Conservation (phyloP, 768 basidiomycete genomes). For the Mycena polygramma region DNA sequence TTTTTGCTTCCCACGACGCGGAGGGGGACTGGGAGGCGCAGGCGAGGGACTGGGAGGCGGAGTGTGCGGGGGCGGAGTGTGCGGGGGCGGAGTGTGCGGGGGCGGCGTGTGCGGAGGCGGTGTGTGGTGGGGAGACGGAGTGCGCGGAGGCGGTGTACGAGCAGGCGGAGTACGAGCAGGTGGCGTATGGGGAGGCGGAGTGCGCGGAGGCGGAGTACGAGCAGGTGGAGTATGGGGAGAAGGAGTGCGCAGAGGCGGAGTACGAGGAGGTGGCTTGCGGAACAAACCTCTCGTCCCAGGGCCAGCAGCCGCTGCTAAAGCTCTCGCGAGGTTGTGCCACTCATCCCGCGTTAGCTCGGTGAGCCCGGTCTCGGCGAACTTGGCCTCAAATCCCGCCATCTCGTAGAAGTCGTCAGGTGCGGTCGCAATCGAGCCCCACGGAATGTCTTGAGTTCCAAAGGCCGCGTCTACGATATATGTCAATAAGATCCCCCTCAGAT, state of each 20-base stretch:
- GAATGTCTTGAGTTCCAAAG: slow-evolving; percentile 17
- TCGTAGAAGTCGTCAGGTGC: slow-evolving; percentile 15
- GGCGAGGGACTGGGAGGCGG: too few relatives aligned
- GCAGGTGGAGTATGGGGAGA: too few relatives aligned
- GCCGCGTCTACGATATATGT: not conserved
- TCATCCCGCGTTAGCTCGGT: not conserved
- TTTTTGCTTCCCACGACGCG: too few relatives aligned
- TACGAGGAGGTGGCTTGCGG: not conserved
- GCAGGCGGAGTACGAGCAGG: not conserved
- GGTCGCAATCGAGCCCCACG: slow-evolving; percentile 6
- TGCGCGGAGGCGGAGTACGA: too few relatives aligned
- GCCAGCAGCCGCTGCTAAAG: not conserved
- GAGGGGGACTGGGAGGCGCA: too few relatives aligned
- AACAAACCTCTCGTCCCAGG: not conserved
- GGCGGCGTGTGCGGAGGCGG: not conserved
- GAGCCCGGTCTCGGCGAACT: not conserved
- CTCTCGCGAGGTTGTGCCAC: not conserved
- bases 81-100: too few relatives aligned
- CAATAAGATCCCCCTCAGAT: too few relatives aligned
- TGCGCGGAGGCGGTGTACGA: too few relatives aligned
- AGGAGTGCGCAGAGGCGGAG: not conserved
- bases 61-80: too few relatives aligned
- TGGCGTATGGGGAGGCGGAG: not conserved
- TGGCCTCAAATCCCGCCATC: not conserved
- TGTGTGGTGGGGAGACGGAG: not conserved